Evolutionary conservation across 164 flowering plant genomes (phyloP).

Genomic region (Stephania yunnanensis): DNA sequence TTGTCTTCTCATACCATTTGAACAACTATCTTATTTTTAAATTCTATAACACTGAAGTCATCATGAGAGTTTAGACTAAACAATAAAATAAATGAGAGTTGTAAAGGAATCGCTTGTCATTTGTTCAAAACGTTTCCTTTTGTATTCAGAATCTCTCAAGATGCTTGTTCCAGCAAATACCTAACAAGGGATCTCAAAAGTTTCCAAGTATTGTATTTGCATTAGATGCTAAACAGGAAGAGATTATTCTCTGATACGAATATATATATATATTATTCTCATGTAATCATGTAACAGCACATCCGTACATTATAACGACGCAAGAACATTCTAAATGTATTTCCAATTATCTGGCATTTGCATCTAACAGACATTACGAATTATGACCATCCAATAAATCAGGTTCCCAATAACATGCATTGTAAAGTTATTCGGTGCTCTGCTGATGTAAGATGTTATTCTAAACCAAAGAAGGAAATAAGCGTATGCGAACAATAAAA

Average conservation of each 20-base stretch:
- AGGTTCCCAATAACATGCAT: not conserved
- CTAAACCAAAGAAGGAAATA: not conserved
- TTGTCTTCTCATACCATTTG: conserved; percentile 7
- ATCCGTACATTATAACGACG: not conserved
- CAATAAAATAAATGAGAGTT: not conserved
- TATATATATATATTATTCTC: not conserved
- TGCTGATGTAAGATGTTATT: not conserved
- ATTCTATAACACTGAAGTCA: not conserved
- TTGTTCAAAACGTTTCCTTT: not conserved
- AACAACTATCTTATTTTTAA: not conserved
- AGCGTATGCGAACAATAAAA: not conserved
- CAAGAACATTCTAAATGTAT: not conserved
- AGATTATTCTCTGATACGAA: not conserved
- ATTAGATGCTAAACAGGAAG: not conserved
- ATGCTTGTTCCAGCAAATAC: not conserved
- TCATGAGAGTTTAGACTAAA: not conserved
- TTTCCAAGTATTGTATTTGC: not conserved
- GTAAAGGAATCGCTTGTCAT: conserved; percentile 6
- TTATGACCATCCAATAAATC: not conserved
- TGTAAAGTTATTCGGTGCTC: not conserved
- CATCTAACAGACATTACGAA: not conserved
- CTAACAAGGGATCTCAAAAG: not conserved
- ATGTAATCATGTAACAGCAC: not conserved
- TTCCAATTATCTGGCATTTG: not conserved
- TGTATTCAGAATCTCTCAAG: conserved; percentile 7